These are phyloP conservation scores for Pulicaria dysenterica DNA, from an alignment of 129 eudicot genomes.

Conservation along the genomic window DNA sequence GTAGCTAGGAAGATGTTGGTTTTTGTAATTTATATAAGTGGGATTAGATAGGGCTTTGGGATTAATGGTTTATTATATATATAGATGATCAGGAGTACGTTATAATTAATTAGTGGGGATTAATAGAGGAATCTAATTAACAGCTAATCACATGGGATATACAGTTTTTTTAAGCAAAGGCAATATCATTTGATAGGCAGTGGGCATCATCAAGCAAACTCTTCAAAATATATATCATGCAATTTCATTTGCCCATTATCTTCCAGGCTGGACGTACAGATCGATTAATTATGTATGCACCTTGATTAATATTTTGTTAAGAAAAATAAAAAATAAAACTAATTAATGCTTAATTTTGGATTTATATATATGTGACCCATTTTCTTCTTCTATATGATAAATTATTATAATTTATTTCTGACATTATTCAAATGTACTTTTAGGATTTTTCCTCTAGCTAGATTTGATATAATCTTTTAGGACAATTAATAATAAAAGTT, in stretches of 20 bases:
- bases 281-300: not conserved
- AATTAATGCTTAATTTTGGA: too few species aligned
- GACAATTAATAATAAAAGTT: too few species aligned
- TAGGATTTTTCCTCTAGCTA: too few species aligned
- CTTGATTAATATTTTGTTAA: not conserved
- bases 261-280: conserved; percentile 35
- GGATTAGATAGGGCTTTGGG: conserved; percentile 16
- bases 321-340: too few species aligned
- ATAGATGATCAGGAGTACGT: too few species aligned
- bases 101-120: too few species aligned
- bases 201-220: conserved; percentile 25
- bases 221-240: not conserved
- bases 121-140: conserved; percentile 35
- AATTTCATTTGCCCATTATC: not conserved
- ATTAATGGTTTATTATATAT: conserved; percentile 21
- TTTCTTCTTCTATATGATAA: too few species aligned
- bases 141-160: conserved; percentile 37
- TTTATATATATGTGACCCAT: too few species aligned
- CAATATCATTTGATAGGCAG: conserved; percentile 24
- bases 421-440: too few species aligned
- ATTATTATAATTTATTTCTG: too few species aligned
- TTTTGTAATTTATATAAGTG: conserved; percentile 12
- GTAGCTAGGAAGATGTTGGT: not conserved
- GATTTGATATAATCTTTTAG: too few species aligned
- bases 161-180: conserved; percentile 14